phyloP scores from a whole-genome alignment of 1,284 basidiomycete species.

The Cystobasidium slooffiae region DNA sequence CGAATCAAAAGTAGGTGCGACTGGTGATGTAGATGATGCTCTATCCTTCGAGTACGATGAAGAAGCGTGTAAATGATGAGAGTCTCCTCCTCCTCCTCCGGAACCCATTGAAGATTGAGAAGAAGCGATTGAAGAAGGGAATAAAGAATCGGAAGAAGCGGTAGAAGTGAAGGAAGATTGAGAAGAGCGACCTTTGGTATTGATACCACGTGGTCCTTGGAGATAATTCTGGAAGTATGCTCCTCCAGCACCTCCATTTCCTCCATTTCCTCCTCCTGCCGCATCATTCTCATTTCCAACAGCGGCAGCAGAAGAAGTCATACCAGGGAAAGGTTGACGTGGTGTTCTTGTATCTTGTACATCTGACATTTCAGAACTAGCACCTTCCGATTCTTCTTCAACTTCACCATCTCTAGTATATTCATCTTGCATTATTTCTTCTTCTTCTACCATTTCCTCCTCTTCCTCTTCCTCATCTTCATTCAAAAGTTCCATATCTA shows the following conservation, averaged over 20 bases:
- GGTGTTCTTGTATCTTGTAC: slow-evolving; percentile 22
- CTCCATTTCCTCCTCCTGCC: too few relatives aligned
- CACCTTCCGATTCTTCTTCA: slow-evolving; percentile 45
- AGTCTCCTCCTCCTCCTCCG: background rate
- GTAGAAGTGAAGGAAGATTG: slow-evolving; percentile 37
- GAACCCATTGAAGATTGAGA: slow-evolving; percentile 33
- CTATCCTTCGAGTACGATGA: background rate
- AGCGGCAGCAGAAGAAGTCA: background rate
- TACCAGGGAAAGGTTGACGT: slow-evolving; percentile 15
- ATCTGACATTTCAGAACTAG: slow-evolving; percentile 12
- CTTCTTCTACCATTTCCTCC: slow-evolving; percentile 30
- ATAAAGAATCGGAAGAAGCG: slow-evolving; percentile 36
- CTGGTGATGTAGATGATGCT: slow-evolving; percentile 10
- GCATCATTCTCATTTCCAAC: background rate
- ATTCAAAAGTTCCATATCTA: slow-evolving; percentile 55
- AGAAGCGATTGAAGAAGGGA: slow-evolving; percentile 37
- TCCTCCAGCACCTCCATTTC: background rate
- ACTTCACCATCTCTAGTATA: slow-evolving; percentile 59
- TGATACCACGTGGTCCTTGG: background rate
- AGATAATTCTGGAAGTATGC: slow-evolving; percentile 19
- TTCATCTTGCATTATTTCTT: background rate
- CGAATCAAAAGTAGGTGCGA: slow-evolving; percentile 13
- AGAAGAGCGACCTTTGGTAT: slow-evolving; percentile 21
- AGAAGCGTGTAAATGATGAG: background rate
- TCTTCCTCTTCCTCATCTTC: slow-evolving; percentile 56